Base-by-base conservation (phyloP, 148 eudicot genomes). In the Polygonum maritimum region DNA sequence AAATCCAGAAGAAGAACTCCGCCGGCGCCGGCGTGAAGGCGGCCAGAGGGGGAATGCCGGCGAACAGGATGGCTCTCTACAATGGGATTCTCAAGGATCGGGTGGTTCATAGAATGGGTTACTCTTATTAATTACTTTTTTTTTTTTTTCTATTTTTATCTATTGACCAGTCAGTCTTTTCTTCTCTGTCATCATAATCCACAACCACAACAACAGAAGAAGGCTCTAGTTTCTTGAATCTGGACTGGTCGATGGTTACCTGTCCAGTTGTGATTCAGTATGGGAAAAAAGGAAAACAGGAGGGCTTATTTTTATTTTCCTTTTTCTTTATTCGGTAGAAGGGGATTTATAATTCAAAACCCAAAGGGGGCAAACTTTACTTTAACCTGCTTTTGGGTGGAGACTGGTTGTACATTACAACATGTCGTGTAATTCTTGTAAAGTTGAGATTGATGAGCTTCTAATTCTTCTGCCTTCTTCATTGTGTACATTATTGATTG, bases 31-130 rank as follows among this genome's bases (percentile, higher is more conserved):
- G 51, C 69, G 70, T 39, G 77, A 60, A 60, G 79, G 57, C 16
- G 39, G 41, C 38, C 44, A 55, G 35, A 44, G 35, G 80, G 22
- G 81, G 80, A 81, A 88, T 94, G 87, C 91, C 93, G 45, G 90
- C 85, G 45, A 91, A 94, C 79, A 79, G 93, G 71, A 78, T 74
- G 76, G 97, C 90, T 16, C 89, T 91, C 54, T 94, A 94, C 84
- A 83, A 89, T 62, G 97, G 94, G 22, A 88, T 94, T 58, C 86
- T 91, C 35, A 86, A 87, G 58, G 92, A 89, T 80, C 89, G 95
- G 75, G 82, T 87, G 41, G 73, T 83, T 76, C 90, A 84, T 38
- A 89, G 93, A 45, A 36, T 77, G 3, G 85, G 88, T 52, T 91
- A 80, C 77, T 82, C 88, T 2, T 82, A 83, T 69, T 89, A 54